Percentiles rank a stretch among this genome's conserved stretches.
Conservation (phyloP, 352 stramenopile species). For the Phytophthora ohioensis region DNA sequence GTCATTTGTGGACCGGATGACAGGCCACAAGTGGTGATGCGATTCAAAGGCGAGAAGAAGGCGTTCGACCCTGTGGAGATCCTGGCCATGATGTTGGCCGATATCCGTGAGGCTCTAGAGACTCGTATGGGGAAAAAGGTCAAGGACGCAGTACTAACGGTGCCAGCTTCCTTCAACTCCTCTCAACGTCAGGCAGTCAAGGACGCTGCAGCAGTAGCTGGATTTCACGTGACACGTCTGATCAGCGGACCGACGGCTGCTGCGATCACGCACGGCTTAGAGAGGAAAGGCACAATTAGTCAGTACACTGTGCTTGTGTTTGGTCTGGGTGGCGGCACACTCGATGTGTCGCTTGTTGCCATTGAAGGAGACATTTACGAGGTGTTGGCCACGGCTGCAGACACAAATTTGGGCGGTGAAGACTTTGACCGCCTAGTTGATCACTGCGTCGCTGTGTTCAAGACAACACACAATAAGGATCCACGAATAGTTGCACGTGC, state of each 20-base stretch:
- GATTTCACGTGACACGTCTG: slow-evolving; percentile 5
- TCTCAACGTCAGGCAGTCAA: neutral
- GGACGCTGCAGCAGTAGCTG: slow-evolving; percentile 9
- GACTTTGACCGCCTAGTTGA: slow-evolving; percentile 1
- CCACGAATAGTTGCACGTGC: neutral
- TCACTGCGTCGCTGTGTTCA: slow-evolving; percentile 4
- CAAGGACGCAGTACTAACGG: neutral
- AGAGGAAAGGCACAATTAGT: neutral
- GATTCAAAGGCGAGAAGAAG: neutral
- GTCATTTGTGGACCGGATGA: neutral
- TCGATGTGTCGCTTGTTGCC: slow-evolving; percentile 12
- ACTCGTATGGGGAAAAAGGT: neutral
- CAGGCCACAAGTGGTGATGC: neutral
- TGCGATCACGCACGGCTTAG: slow-evolving; percentile 6
- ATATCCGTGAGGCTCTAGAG: slow-evolving; percentile 5
- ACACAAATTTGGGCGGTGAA: slow-evolving; percentile 3
- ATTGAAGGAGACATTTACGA: slow-evolving; percentile 16
- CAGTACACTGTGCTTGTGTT: slow-evolving; percentile 4
- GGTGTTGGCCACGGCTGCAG: slow-evolving; percentile 2
- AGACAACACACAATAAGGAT: neutral
- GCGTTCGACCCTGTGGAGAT: slow-evolving; percentile 1
- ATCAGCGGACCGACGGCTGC: slow-evolving; percentile 6
- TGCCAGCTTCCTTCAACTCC: slow-evolving; percentile 3
- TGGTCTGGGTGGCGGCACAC: neutral
- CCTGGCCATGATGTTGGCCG: slow-evolving; percentile 6